A percentile compares a stretch with the other conserved stretches of the same genome.
Conservation (phyloP, 2,329 filamentous ascomycete species). For the Tetracladium maxilliforme region DNA sequence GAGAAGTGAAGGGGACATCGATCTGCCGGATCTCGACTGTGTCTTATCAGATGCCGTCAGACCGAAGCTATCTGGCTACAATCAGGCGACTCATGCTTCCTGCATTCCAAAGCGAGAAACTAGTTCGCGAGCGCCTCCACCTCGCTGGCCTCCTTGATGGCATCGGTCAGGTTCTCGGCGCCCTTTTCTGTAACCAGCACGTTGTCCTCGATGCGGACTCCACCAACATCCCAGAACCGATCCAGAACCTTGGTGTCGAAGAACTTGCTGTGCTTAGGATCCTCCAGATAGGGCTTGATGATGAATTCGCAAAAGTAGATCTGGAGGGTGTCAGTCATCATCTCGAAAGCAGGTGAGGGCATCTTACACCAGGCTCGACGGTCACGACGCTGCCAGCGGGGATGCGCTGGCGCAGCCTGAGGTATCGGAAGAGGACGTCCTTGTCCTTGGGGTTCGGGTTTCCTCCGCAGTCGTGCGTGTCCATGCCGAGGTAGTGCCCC, state of each 20-base stretch:
- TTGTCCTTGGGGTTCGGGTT: slow-evolving; percentile 64
- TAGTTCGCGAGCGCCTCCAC: slow-evolving; percentile 40
- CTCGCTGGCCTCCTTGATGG: slow-evolving; percentile 50
- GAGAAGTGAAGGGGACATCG: too few species aligned
- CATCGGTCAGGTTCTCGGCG: slow-evolving; percentile 58
- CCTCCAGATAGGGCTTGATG: slow-evolving; percentile 63
- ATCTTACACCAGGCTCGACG: slow-evolving; percentile 73
- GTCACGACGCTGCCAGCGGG: slow-evolving; percentile 77
- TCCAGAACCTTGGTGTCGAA: slow-evolving; percentile 63
- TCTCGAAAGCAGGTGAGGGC: not conserved
- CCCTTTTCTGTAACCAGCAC: slow-evolving; percentile 56
- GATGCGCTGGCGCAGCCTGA: slow-evolving; percentile 62
- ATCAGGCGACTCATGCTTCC: too few species aligned
- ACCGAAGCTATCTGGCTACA: too few species aligned
- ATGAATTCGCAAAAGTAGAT: slow-evolving; percentile 90
- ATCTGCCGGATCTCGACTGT: too few species aligned
- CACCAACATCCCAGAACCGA: slow-evolving; percentile 71
- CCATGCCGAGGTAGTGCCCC: slow-evolving; percentile 83
- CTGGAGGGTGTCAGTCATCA: slow-evolving; percentile 18
- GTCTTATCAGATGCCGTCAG: too few species aligned
- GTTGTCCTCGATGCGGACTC: slow-evolving; percentile 58
- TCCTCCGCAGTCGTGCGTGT: slow-evolving; percentile 78
- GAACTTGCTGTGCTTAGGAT: slow-evolving; percentile 57
- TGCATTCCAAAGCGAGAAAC: too few species aligned
- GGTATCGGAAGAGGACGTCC: slow-evolving; percentile 75